Base-by-base conservation (phyloP, 495 filamentous ascomycete species). In the Hyaloscypha variabilis region DNA sequence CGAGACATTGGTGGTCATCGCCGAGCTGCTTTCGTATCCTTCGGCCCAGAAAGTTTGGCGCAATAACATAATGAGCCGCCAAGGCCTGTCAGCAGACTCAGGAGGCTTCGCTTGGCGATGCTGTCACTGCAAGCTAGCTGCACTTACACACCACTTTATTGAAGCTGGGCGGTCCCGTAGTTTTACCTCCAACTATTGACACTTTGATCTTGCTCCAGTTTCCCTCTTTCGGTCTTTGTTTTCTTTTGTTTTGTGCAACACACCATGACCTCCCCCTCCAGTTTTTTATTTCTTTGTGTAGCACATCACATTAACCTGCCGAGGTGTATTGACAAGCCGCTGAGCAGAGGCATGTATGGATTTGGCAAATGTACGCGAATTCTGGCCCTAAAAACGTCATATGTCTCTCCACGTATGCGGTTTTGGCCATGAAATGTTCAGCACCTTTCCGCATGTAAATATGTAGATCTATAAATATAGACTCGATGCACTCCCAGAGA, bases 91-190 rank as follows among this genome's bases (percentile, higher is more conserved):
- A 52, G 19, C 49, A 52, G 19, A 52, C 49, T 52, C 24, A 52
- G 19, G 49, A 52, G 49, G 19, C 49, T 52, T 52, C 6, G 19
- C 49, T 52, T 52, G 49, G 49, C 19, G 49, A 52, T 17, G 49
- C 49, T 52, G 49, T 52, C 49, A 52, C 49, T 52, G 49, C 49
- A 52, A 52, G 49, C 24, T 52, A 17, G 24, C 49, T 52, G 24
- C 49, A 52, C 6, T 17, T 52, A 5, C 19, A 17, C 19, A 25
- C 49, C 49, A 52, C 19, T 6, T 52, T 52, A 17, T 52, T 17
- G 14, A 52, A 52, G 24, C 49, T 52, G 24, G 49, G 19, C 49
- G 49, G 49, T 6, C n/a, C 19, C 19, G 49, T 52, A 52, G 49
- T 52, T 52, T 52, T n/a, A n/a, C n/a, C n/a, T n/a, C n/a, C n/a